These are phyloP conservation scores for Colletotrichum destructivum DNA, from an alignment of 2,329 filamentous ascomycete species.

Conservation along the genomic window DNA sequence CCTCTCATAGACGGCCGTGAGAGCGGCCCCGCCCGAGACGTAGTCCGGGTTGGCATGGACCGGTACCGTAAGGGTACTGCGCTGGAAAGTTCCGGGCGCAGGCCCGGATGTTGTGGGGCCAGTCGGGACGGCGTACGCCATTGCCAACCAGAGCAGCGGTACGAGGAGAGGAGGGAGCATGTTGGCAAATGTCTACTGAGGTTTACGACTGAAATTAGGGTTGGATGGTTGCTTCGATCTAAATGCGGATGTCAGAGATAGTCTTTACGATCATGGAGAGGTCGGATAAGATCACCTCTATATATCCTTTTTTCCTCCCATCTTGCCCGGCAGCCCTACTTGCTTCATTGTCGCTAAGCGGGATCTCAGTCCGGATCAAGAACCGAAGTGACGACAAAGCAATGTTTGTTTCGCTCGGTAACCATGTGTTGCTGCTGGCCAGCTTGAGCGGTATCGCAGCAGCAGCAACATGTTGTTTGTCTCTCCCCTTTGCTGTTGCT, in stretches of 20 bases:
- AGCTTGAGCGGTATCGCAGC: neutral
- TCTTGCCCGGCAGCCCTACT: neutral
- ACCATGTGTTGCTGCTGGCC: neutral
- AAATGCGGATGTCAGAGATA: neutral
- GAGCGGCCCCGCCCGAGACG: constrained; percentile 28
- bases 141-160: constrained; percentile 15
- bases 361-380: neutral
- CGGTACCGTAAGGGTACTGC: constrained; percentile 22
- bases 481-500: neutral
- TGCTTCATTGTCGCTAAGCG: neutral
- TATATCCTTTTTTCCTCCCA: neutral
- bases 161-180: constrained; percentile 6
- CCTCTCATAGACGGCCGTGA: constrained; percentile 33
- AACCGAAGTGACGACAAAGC: neutral
- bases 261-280: neutral
- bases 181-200: neutral
- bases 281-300: neutral
- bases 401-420: constrained; percentile 17
- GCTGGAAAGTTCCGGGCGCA: constrained; percentile 6
- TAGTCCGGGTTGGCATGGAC: constrained; percentile 30
- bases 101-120: neutral
- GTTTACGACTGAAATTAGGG: neutral
- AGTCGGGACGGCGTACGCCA: constrained; percentile 18
- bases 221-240: neutral
- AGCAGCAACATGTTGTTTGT: constrained; percentile 11